Conservation (phyloP, 1,284 basidiomycete species). For the Ustilago esculenta region DNA sequence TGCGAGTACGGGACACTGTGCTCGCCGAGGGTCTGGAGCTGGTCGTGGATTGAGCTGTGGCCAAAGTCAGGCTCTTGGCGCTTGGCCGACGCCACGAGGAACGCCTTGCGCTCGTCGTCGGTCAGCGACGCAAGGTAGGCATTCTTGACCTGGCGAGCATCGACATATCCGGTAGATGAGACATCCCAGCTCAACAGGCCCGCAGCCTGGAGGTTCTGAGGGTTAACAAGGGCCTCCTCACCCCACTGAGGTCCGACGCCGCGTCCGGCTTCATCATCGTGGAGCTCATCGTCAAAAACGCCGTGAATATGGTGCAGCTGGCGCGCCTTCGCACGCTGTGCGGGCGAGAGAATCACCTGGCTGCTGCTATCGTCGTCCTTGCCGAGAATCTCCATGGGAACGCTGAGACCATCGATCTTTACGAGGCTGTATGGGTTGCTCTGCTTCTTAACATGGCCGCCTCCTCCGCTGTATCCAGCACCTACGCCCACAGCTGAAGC, state of each 20-base stretch:
- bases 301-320: conserved; percentile 52
- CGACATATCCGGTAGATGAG: conserved; percentile 46
- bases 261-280: conserved; percentile 39
- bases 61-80: conserved; percentile 13
- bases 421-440: conserved; percentile 42
- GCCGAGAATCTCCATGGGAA: conserved; percentile 40
- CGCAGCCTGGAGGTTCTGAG: conserved; percentile 20
- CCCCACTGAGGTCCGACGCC: conserved; percentile 37
- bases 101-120: conserved; percentile 37
- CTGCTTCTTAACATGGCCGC: conserved; percentile 39
- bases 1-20: conserved; percentile 17
- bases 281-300: conserved; percentile 49
- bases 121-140: conserved; percentile 44
- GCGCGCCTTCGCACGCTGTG: conserved; percentile 49
- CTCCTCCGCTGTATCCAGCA: conserved; percentile 7
- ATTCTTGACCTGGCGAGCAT: conserved; percentile 50
- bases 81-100: conserved; percentile 25
- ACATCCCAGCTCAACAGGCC: conserved; percentile 45
- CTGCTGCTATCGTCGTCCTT: conserved; percentile 50
- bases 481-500: background rate
- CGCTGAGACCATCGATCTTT: conserved; percentile 40
- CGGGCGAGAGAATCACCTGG: conserved; percentile 39
- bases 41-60: conserved; percentile 4
- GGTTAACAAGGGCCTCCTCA: conserved; percentile 28
- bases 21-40: conserved; percentile 19